Conservation (phyloP, 2,329 filamentous ascomycete genomes). For the Fusarium agapanthi region DNA sequence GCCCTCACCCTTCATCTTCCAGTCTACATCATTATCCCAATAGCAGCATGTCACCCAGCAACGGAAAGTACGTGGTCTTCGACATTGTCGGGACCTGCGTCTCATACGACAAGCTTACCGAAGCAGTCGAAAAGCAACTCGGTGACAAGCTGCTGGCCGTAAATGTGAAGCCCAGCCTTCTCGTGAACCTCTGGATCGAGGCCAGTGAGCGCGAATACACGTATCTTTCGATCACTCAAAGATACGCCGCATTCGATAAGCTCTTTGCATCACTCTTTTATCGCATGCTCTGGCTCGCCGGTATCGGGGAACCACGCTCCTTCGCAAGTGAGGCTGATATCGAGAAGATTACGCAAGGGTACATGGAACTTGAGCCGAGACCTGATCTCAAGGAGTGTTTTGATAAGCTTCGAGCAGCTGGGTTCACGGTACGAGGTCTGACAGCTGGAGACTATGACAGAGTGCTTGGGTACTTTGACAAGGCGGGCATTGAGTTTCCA, state of each 20-base stretch:
- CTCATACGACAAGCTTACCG: constrained; percentile 31
- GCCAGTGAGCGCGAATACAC: constrained; percentile 59
- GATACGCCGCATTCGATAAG: constrained; percentile 53
- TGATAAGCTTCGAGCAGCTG: constrained; percentile 21
- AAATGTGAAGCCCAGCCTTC: constrained; percentile 52
- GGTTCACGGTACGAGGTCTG: constrained; percentile 26
- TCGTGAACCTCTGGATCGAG: constrained; percentile 58
- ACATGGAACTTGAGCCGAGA: not conserved
- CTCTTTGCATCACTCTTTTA: constrained; percentile 58
- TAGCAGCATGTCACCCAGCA: not conserved
- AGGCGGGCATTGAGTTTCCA: constrained; percentile 27
- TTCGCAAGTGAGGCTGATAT: constrained; percentile 55
- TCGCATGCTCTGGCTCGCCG: constrained; percentile 55
- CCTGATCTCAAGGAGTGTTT: constrained; percentile 24
- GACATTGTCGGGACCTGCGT: constrained; percentile 32
- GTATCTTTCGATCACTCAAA: constrained; percentile 52
- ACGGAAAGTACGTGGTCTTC: constrained; percentile 24
- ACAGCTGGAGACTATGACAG: constrained; percentile 26
- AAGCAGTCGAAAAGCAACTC: constrained; percentile 52
- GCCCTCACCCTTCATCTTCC: not conserved
- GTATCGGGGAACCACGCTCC: constrained; percentile 52
- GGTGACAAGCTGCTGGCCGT: constrained; percentile 51
- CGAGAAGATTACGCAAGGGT: constrained; percentile 46
- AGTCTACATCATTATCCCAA: not conserved
- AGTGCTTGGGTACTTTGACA: constrained; percentile 27